These are phyloP conservation scores for Cairneyella variabilis DNA, from an alignment of 495 filamentous ascomycete species.

Conservation along the genomic window DNA sequence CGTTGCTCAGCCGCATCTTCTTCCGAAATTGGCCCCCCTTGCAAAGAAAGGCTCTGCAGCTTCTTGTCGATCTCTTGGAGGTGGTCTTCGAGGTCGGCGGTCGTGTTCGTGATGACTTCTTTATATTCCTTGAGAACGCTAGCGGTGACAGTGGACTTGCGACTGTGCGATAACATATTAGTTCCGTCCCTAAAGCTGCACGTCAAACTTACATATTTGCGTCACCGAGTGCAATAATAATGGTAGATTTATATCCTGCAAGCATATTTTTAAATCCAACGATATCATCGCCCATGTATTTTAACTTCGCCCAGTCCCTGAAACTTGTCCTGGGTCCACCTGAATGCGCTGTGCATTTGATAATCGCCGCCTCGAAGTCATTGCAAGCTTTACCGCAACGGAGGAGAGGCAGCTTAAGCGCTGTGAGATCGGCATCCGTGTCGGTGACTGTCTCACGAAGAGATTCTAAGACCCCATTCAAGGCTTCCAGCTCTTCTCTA, in stretches of 20 bases:
- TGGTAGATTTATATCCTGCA: slow-evolving; percentile 39
- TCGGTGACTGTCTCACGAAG: slow-evolving; percentile 29
- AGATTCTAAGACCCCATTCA: slow-evolving; percentile 31
- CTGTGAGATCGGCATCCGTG: slow-evolving; percentile 19
- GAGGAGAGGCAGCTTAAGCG: slow-evolving; percentile 26
- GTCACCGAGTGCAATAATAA: slow-evolving; percentile 35
- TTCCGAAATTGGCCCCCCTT: slow-evolving; percentile 16
- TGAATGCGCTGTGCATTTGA: slow-evolving; percentile 25
- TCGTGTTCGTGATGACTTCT: slow-evolving; percentile 34
- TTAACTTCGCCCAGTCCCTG: slow-evolving; percentile 31
- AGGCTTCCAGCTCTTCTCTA: slow-evolving; percentile 35
- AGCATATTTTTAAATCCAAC: slow-evolving; percentile 31
- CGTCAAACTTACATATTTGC: slow-evolving; percentile 31
- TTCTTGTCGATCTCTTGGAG: slow-evolving; percentile 36
- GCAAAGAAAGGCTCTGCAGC: slow-evolving; percentile 25
- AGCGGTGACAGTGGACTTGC: slow-evolving; percentile 27
- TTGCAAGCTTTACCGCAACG: slow-evolving; percentile 30
- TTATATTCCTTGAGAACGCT: slow-evolving; percentile 33
- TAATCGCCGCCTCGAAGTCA: slow-evolving; percentile 28
- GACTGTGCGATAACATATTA: slow-evolving; percentile 16
- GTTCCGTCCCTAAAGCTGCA: slow-evolving; percentile 1
- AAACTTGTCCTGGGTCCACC: slow-evolving; percentile 27
- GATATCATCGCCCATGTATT: slow-evolving; percentile 32
- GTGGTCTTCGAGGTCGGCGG: slow-evolving; percentile 35
- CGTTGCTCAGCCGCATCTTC: slow-evolving; percentile 31